These are phyloP conservation scores for Trichoderma sp. DNA, from an alignment of 2,329 filamentous ascomycete genomes.

Conservation along the genomic window DNA sequence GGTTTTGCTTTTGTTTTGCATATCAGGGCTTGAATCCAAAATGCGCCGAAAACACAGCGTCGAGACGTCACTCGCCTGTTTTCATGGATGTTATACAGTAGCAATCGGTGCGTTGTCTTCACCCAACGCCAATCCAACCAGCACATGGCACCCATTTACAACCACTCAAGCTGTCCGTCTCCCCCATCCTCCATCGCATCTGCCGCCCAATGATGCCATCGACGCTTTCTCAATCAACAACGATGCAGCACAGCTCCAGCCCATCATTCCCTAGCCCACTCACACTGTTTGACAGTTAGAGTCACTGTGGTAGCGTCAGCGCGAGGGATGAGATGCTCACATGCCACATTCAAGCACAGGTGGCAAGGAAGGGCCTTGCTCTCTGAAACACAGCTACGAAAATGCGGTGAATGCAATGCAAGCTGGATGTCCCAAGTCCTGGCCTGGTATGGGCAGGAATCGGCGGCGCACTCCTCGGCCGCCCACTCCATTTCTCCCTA, in stretches of 20 bases:
- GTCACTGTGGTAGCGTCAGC: constrained; percentile 10
- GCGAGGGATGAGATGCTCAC: constrained; percentile 17
- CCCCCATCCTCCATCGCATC: neutral
- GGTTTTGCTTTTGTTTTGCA: neutral
- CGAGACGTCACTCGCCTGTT: neutral
- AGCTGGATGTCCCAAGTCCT: neutral
- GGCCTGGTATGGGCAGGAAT: neutral
- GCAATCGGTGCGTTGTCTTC: neutral
- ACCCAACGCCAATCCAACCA: neutral
- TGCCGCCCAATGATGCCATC: constrained; percentile 4
- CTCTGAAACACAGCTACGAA: constrained; percentile 11
- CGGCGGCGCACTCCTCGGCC: constrained; percentile 2
- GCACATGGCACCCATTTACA: neutral
- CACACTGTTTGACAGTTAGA: constrained; percentile 11
- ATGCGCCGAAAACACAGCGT: neutral
- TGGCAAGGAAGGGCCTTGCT: constrained; percentile 18
- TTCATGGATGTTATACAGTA: no score
- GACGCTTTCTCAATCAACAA: neutral
- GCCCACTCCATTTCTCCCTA: neutral
- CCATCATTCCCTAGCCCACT: constrained; percentile 20
- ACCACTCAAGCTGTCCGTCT: neutral
- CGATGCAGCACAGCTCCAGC: constrained; percentile 13
- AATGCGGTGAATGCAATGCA: constrained; percentile 18
- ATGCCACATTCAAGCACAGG: constrained; percentile 7
- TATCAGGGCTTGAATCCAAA: neutral